Conservation (phyloP, 108 stramenopile genomes). For the Stephanodiscus triporus region DNA sequence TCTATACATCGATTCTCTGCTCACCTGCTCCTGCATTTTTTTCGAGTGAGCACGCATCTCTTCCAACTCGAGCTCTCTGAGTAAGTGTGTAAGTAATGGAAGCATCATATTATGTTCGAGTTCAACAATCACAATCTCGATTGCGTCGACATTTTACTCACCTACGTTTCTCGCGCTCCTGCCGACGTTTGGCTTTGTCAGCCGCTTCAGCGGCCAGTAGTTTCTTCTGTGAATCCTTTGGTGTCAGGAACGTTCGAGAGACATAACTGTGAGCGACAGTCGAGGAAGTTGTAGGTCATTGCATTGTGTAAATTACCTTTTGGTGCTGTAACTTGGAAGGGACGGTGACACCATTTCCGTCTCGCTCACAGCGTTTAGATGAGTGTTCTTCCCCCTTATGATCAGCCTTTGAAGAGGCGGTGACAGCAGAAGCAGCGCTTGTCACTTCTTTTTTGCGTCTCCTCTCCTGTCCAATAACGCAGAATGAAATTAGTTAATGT, state of each 20-base stretch:
- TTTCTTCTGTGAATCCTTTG: conserved; percentile 16
- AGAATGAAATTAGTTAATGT: background rate
- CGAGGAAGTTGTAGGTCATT: background rate
- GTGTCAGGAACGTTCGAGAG: too few species aligned
- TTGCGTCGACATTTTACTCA: conserved; percentile 2
- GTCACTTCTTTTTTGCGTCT: conserved; percentile 16
- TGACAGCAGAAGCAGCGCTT: conserved; percentile 17
- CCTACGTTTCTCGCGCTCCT: conserved; percentile 15
- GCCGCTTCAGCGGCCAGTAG: conserved; percentile 8
- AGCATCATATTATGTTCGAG: background rate
- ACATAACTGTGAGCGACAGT: too few species aligned
- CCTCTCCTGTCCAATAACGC: conserved; percentile 8
- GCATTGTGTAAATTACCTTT: background rate
- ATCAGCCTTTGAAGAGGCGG: background rate
- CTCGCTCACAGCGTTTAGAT: background rate
- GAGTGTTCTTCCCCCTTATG: background rate
- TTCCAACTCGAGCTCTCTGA: conserved; percentile 26
- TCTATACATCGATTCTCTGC: background rate
- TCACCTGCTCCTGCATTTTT: conserved; percentile 33
- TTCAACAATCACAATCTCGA: background rate
- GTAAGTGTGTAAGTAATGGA: background rate
- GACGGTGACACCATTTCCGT: background rate
- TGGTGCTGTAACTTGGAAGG: conserved; percentile 15
- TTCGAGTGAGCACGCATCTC: conserved; percentile 21
- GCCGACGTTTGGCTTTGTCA: background rate